phyloP scores from a whole-genome alignment of 2,329 filamentous ascomycete genomes.

The Penicillium sp. region DNA sequence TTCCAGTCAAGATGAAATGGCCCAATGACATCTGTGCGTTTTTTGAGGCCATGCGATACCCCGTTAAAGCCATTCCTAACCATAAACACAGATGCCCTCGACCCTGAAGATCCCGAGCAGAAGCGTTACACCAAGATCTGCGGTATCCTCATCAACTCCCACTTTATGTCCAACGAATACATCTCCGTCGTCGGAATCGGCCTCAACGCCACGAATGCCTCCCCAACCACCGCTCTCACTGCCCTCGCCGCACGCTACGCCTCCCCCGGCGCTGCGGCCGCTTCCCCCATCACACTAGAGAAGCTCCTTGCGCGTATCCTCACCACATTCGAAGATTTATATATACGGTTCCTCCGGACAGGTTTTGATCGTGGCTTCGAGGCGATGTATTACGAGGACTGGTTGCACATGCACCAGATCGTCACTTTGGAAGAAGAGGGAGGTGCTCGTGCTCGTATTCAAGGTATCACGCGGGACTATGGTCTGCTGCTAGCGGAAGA shows the following conservation, averaged over 20 bases:
- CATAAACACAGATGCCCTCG: slow-evolving; percentile 59
- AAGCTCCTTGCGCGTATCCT: slow-evolving; percentile 80
- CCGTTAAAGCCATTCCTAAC: neutral
- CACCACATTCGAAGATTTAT: slow-evolving; percentile 73
- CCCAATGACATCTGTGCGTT: slow-evolving; percentile 85
- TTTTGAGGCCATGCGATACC: neutral
- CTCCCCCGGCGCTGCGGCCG: slow-evolving; percentile 49
- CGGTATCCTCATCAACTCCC: slow-evolving; percentile 88
- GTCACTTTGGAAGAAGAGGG: slow-evolving; percentile 79
- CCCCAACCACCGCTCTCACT: slow-evolving; percentile 84
- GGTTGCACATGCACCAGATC: slow-evolving; percentile 79
- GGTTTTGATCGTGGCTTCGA: slow-evolving; percentile 78
- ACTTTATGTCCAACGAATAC: slow-evolving; percentile 74
- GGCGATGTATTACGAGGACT: slow-evolving; percentile 74
- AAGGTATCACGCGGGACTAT: slow-evolving; percentile 90
- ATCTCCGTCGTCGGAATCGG: slow-evolving; percentile 85
- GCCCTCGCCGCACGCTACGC: slow-evolving; percentile 60
- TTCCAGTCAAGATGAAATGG: slow-evolving; percentile 92
- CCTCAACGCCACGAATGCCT: slow-evolving; percentile 79
- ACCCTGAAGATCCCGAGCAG: slow-evolving; percentile 57
- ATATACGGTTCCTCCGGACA: slow-evolving; percentile 69
- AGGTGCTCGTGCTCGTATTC: slow-evolving; percentile 71
- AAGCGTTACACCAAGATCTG: slow-evolving; percentile 80
- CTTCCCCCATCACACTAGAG: slow-evolving; percentile 72
- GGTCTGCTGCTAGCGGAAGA: slow-evolving; percentile 85